A percentile compares a stretch with the other conserved stretches of the same genome.
These are phyloP conservation scores for Heterobasidion annosum DNA, from an alignment of 1,284 basidiomycete species.

Conservation along the genomic window DNA sequence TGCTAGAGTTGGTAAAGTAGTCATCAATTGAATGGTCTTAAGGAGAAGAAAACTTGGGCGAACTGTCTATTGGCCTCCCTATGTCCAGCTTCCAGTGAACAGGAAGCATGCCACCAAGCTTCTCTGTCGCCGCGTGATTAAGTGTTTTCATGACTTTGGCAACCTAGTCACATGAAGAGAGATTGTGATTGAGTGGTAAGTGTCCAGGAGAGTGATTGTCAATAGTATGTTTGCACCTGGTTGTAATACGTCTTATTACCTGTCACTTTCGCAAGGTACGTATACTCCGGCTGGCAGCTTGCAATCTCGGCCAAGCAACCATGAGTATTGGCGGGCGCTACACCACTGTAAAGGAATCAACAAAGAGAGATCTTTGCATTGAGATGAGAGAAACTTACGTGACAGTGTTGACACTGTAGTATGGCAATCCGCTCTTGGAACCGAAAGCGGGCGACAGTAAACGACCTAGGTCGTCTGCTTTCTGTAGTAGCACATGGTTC, in stretches of 20 bases:
- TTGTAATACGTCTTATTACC: slow-evolving; percentile 40
- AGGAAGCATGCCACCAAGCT: slow-evolving; percentile 47
- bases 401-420: slow-evolving; percentile 36
- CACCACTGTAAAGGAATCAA: not conserved
- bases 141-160: slow-evolving; percentile 42
- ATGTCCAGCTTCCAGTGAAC: slow-evolving; percentile 39
- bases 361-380: not conserved
- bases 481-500: slow-evolving; percentile 30
- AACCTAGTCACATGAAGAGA: slow-evolving; percentile 24
- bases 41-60: not conserved
- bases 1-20: not conserved
- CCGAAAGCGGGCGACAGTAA: slow-evolving; percentile 43
- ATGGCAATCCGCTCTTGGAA: slow-evolving; percentile 38
- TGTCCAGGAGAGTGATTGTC: not conserved
- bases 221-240: slow-evolving; percentile 20
- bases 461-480: slow-evolving; percentile 44
- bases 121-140: slow-evolving; percentile 29
- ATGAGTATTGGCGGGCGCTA: not conserved
- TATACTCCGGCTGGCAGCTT: slow-evolving; percentile 49
- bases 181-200: not conserved
- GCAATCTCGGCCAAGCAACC: slow-evolving; percentile 29
- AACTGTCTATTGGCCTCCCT: slow-evolving; percentile 23
- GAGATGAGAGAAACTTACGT: slow-evolving; percentile 24
- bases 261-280: slow-evolving; percentile 48
- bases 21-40: not conserved